Evolutionary conservation across 768 basidiomycete genomes (phyloP), one percentile per base, ranked within the genome.

Genomic region (Boletellus ananiceps): DNA sequence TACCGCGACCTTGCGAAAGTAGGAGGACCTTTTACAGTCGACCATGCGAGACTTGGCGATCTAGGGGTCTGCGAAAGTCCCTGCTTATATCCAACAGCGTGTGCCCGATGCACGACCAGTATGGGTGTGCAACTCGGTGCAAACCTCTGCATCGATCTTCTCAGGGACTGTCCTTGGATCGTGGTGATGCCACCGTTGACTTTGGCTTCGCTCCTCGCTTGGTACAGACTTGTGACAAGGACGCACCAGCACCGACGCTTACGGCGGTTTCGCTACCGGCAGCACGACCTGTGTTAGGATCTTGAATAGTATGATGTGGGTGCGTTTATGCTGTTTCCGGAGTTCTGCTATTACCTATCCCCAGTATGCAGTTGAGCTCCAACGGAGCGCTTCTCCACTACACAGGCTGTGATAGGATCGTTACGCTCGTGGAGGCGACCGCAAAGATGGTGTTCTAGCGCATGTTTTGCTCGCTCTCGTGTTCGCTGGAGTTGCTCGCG

Each of bases 201-300:
- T 37, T 29, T 57, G 27, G 18, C 35, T 39, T 39, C 18, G 1
- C 27, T 60, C 23, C 35, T 57, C 35, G 40, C 55, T 54, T 21
- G n/a, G 23, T 44, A 29, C 35, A 46, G 37, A 39, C 19, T 12
- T 21, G 40, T 11, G 16, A 41, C n/a, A 11, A 11, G 29, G 29
- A 11, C 3, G 11, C 8, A 6, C 29, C 29, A 29, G 29, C 11
- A 9, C 8, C 29, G 29, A 29, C 29, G 29, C 11, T 27, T 5
- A 5, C 8, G 56, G 60, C 67, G 75, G 77, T 25, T 63, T 71
- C 40, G 76, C 76, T 25, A 76, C 76, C 3, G 75, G 75, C 59
- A 76, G 74, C 60, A 62, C 66, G 2, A 78, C 50, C 46, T 62
- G 52, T 23, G 29, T 44, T 16, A n/a, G 38, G n/a, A 2, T 27